phyloP scores from a whole-genome alignment of 2,329 filamentous ascomycete species.

The Whalleya microplaca region DNA sequence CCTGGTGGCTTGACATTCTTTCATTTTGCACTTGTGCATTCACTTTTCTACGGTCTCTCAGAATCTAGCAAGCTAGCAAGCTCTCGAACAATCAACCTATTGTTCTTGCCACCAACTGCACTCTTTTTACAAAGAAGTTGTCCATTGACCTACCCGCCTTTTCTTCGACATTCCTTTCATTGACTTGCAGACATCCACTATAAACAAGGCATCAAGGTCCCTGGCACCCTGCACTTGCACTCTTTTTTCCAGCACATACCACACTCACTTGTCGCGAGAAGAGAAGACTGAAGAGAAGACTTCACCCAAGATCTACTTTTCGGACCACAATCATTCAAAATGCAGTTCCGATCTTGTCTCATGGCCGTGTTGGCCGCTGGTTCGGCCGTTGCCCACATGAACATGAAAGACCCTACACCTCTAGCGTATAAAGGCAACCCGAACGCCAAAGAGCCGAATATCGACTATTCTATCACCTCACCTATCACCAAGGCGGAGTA shows the following conservation, averaged over 20 bases:
- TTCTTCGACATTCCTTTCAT: conserved; percentile 4
- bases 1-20: conserved; percentile 28
- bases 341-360: conserved; percentile 44
- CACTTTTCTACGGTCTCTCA: conserved; percentile 22
- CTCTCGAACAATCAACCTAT: conserved; percentile 13
- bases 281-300: conserved; percentile 24
- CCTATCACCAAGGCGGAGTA: conserved; percentile 70
- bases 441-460: conserved; percentile 45
- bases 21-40: conserved; percentile 22
- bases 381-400: conserved; percentile 58
- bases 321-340: conserved; percentile 37
- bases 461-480: conserved; percentile 74
- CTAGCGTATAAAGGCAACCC: conserved; percentile 58
- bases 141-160: neutral
- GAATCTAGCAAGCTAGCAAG: conserved; percentile 15
- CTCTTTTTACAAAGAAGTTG: conserved; percentile 18
- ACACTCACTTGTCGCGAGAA: conserved; percentile 12
- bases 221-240: neutral
- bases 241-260: conserved; percentile 14
- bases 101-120: conserved; percentile 8
- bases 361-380: conserved; percentile 48
- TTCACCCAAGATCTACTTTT: conserved; percentile 13
- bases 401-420: conserved; percentile 56
- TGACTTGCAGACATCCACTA: neutral
- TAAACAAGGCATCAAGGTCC: neutral